phyloP scores from a whole-genome alignment of 2,329 filamentous ascomycete species.

The Talaromyces sp. region DNA sequence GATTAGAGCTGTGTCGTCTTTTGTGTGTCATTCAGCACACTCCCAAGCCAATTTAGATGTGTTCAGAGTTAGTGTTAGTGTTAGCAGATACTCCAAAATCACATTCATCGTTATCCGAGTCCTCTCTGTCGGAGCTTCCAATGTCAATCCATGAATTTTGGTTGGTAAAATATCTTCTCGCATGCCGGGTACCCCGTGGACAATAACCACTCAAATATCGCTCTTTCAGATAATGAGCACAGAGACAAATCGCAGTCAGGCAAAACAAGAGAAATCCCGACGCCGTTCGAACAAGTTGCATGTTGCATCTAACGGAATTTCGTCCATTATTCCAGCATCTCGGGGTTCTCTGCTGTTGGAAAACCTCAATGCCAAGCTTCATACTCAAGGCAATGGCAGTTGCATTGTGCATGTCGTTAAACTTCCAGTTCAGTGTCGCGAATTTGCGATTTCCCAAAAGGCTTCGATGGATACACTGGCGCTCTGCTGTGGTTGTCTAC shows the following conservation, averaged over 20 bases:
- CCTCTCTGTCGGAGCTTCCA: background rate
- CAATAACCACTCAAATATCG: conserved; percentile 3
- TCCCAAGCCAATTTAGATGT: background rate
- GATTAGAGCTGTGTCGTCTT: no score
- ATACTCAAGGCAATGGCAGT: conserved; percentile 17
- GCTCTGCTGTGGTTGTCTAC: background rate
- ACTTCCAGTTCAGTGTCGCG: conserved; percentile 15
- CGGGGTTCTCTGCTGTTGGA: background rate
- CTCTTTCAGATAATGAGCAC: conserved; percentile 1
- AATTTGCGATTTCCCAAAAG: conserved; percentile 15
- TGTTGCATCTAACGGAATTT: background rate
- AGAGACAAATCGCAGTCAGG: background rate
- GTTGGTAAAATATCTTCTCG: background rate
- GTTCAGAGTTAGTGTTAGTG: background rate
- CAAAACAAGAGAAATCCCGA: background rate
- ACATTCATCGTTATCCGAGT: background rate
- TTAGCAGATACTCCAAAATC: background rate
- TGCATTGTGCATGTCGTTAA: conserved; percentile 16
- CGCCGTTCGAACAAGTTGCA: background rate
- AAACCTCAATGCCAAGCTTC: conserved; percentile 16
- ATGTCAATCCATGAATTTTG: conserved; percentile 7
- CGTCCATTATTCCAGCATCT: background rate
- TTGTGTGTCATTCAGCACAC: no score
- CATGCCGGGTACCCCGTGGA: background rate
- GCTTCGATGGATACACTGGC: conserved; percentile 15